phyloP scores from a whole-genome alignment of 2,329 filamentous ascomycete species.

The Phaeosphaeriaceae sp. region DNA sequence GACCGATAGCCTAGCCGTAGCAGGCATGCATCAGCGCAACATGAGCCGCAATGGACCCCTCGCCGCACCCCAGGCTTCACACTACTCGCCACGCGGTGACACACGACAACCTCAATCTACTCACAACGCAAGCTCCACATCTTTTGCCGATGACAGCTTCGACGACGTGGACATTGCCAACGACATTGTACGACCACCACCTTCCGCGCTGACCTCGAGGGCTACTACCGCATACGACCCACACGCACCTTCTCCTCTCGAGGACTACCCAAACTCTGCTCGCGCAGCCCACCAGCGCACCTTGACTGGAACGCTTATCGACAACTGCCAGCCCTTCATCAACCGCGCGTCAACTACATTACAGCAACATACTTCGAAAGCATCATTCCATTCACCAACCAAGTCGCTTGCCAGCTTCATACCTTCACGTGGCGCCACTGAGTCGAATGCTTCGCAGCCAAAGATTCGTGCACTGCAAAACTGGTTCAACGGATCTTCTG shows the following conservation, averaged over 20 bases:
- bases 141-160: constrained; percentile 21
- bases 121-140: background rate
- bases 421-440: constrained; percentile 39
- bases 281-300: constrained; percentile 40
- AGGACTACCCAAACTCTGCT: constrained; percentile 30
- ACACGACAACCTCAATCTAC: constrained; percentile 23
- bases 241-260: constrained; percentile 33
- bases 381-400: constrained; percentile 46
- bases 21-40: constrained; percentile 26
- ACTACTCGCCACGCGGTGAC: constrained; percentile 35
- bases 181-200: constrained; percentile 37
- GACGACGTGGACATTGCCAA: constrained; percentile 44
- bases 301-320: constrained; percentile 45
- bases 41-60: constrained; percentile 29
- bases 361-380: constrained; percentile 48
- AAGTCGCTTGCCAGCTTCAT: constrained; percentile 51
- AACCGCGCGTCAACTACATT: constrained; percentile 44
- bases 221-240: constrained; percentile 44
- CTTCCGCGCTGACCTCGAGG: constrained; percentile 41
- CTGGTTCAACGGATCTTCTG: constrained; percentile 62
- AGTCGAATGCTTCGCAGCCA: constrained; percentile 41
- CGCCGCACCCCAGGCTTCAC: constrained; percentile 30
- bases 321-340: constrained; percentile 46
- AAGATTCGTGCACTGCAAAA: constrained; percentile 50
- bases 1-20: constrained; percentile 7